Base-by-base conservation (phyloP, 1,284 basidiomycete genomes). In the Trametes versicolor region DNA sequence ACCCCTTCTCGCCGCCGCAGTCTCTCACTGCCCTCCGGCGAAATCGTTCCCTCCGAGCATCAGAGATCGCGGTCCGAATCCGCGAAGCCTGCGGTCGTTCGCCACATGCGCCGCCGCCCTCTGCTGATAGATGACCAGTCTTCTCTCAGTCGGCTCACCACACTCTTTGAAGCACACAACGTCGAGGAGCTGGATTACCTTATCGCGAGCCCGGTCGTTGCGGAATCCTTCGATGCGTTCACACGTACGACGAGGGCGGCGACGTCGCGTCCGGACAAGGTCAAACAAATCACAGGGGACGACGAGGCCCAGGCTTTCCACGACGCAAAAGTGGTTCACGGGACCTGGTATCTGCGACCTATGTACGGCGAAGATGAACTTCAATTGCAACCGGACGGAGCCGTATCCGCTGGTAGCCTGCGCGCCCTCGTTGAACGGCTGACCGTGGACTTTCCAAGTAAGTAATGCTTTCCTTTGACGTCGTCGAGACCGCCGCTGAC, bases 401-500 rank as follows among this genome's bases (percentile, higher is more conserved):
- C 77, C 43, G 84, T 94, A 58, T 84, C 84, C 58, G 85, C 83
- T 39, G 93, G 90, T 2, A 91, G 91, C 0, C 74, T 94, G 27
- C 78, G 82, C 8, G 93, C 91, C 7, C 79, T 96, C 51, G 83
- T 94, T 21, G 92, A 93, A 73, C 82, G 86, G 43, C 77, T 95
- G 52, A 88, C 89, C 2, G 83, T 83, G 45, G 88, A 91, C 71
- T 77, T 80, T 34, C 73, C 80, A 21, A 82, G 88, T 89, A 73
- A 78, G 85, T 78, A 34, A 17, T 12, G 2, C 19, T 34, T 50
- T 60, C 37, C 12, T 39, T 4, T 10, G n/a, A 53, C 9, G 9
- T 25, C 6, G 1, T 19, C 1, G 4, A 19, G 25, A 5, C 34
- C 41, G 21, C 43, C 50, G 15, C 39, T 34, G 21, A 37, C 2